These are phyloP conservation scores for Globisporangium spinosum DNA, from an alignment of 352 stramenopile genomes.

Conservation along the genomic window DNA sequence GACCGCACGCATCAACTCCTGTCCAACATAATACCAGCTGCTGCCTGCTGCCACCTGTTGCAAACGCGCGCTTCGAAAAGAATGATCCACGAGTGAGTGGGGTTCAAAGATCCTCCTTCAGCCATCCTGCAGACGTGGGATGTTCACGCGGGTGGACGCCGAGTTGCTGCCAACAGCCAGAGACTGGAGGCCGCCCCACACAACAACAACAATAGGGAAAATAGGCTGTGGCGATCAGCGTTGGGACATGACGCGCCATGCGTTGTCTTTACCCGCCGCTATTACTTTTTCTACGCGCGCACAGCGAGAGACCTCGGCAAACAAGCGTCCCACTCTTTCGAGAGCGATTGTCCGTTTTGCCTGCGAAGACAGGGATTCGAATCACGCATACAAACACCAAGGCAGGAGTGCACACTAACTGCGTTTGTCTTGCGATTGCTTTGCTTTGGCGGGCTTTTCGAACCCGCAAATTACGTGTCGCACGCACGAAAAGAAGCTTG, in stretches of 20 bases:
- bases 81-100: background rate
- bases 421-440: no score
- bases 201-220: background rate
- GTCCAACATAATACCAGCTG: background rate
- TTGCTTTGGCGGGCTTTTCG: background rate
- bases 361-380: no score
- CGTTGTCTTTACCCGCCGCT: background rate
- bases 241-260: background rate
- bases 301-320: background rate
- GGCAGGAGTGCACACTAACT: background rate
- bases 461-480: background rate
- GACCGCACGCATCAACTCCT: background rate
- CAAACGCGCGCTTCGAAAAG: background rate
- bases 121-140: background rate
- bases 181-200: background rate
- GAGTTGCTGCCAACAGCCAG: background rate
- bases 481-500: background rate
- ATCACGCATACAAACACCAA: background rate
- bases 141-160: background rate
- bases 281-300: background rate
- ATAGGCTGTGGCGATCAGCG: background rate
- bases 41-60: background rate
- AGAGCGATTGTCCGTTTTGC: background rate
- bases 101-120: background rate
- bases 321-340: background rate